Evolutionary conservation across 495 filamentous ascomycete species (phyloP), one percentile per base, ranked within the genome.

Genomic region (Penicillium riverlandense): DNA sequence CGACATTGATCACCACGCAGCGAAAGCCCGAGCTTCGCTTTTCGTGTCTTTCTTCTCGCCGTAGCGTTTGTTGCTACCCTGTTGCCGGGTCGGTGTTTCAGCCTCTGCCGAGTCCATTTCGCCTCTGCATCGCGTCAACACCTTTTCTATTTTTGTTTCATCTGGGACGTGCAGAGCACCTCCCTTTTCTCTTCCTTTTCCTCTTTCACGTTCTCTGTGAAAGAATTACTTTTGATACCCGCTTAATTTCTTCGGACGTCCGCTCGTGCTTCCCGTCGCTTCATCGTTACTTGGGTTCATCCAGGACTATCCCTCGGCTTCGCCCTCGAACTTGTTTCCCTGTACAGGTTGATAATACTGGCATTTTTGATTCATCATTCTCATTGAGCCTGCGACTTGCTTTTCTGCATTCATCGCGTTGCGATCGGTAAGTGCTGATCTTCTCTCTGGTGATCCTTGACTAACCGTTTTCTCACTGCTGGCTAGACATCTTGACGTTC

Each of bases 81-180:
- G 42, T 37, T 47, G 34, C 22, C 38, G 22, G 22, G 41, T 22
- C 42, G 22, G 48, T 57, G 50, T 57, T 56, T 47, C 48, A 44
- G 41, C 45, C 43, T 43, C 34, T 34, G 2, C n/a, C 44, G 13
- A 36, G 33, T 40, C 37, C 40, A 22, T 41, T 44, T 37, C 46
- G 34, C 22, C 38, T 46, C 38, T 40, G 37, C 49, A 37, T 54
- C 52, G 48, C 59, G 47, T 62, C 54, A 33, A 53, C 51, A 46
- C 29, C 53, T 40, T 43, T 35, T 41, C n/a, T 29, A 22, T 44
- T 43, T 54, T 53, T 57, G 41, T 46, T 52, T 57, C 50, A 37
- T 35, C 48, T 59, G 57, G 66, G 63, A 57, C 51, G 61, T 73
- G 70, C 68, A 70, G 70, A 64, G 70, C 70, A 73, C 62, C 54